phyloP scores from a whole-genome alignment of 2,329 filamentous ascomycete genomes.

The Beauveria pseudobassiana region DNA sequence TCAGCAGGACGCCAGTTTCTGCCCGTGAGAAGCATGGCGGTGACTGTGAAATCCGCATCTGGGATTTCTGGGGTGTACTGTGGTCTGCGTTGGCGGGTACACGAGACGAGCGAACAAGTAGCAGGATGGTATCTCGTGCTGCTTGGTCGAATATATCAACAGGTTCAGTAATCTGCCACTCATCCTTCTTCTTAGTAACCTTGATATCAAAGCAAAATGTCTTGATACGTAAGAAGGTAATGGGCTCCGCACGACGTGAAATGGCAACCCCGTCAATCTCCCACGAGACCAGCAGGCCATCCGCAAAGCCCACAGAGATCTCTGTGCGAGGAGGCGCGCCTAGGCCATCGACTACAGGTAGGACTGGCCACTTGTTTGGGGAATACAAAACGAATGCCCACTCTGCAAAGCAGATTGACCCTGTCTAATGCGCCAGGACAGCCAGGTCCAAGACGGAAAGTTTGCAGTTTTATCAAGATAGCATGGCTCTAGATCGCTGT shows the following conservation, averaged over 20 bases:
- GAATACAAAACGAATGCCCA: conserved; percentile 21
- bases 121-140: background rate
- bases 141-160: background rate
- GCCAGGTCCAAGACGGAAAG: conserved; percentile 32
- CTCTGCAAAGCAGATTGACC: conserved; percentile 14
- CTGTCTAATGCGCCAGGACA: conserved; percentile 25
- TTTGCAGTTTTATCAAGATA: conserved; percentile 15
- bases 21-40: conserved; percentile 6
- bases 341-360: conserved; percentile 21
- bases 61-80: background rate
- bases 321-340: conserved; percentile 26
- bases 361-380: conserved; percentile 21
- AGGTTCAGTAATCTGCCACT: background rate
- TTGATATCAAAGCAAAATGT: conserved; percentile 27
- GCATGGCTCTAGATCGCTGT: background rate
- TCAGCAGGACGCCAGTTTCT: background rate
- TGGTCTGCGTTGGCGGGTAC: background rate
- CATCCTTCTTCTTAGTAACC: conserved; percentile 15
- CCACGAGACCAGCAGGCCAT: conserved; percentile 27
- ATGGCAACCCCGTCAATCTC: conserved; percentile 28
- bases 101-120: background rate
- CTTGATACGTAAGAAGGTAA: conserved; percentile 26
- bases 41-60: background rate
- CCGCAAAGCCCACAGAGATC: conserved; percentile 27
- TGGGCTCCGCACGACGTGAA: conserved; percentile 17